Base-by-base conservation (phyloP, 495 filamentous ascomycete genomes). In the Xylaria longipes region DNA sequence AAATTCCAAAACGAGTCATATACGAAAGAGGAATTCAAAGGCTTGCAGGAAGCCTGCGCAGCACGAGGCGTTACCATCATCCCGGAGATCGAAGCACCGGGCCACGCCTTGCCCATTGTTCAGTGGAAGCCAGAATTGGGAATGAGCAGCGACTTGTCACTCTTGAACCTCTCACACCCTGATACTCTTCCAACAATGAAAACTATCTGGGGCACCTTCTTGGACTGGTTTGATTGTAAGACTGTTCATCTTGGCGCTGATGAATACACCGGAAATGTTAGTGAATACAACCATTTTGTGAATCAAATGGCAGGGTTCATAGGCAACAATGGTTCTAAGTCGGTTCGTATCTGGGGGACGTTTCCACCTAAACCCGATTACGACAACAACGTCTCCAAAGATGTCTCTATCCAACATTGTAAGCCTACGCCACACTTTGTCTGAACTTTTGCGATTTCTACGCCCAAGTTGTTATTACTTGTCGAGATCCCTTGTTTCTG, bases 181-280 rank as follows among this genome's bases (percentile, higher is more conserved):
- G 83, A 85, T 3, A 84, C 85, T 3, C 83, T 86, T 25, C 85
- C 86, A 1, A 85, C 84, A 0, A 81, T 87, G 81, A 74, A 87
- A 71, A 79, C 82, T 4, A 85, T 87, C 43, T 88, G 86, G 85
- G 73, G 77, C 37, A 83, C 82, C 2, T 85, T 87, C 69, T 68
- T 88, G 6, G 81, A 80, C 6, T 87, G 85, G 85, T 88, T 88
- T 70, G 83, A 85, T 14, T 83, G 81, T 29, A 87, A 86, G 73
- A 84, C 82, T 8, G 85, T 88, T 3, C 84, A 86, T 66, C 83
- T 88, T 22, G 86, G 86, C 6, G 86, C 86, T 1, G 86, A 88
- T 67, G 86, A 88, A 66, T 87, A 88, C 63, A 79, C 79, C 0
- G 81, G 75, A 6, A 72, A 74, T 6, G 76, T 79, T 0, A 70